These are phyloP conservation scores for Globisporangium cylindrosporum DNA, from an alignment of 352 stramenopile genomes.

Conservation along the genomic window DNA sequence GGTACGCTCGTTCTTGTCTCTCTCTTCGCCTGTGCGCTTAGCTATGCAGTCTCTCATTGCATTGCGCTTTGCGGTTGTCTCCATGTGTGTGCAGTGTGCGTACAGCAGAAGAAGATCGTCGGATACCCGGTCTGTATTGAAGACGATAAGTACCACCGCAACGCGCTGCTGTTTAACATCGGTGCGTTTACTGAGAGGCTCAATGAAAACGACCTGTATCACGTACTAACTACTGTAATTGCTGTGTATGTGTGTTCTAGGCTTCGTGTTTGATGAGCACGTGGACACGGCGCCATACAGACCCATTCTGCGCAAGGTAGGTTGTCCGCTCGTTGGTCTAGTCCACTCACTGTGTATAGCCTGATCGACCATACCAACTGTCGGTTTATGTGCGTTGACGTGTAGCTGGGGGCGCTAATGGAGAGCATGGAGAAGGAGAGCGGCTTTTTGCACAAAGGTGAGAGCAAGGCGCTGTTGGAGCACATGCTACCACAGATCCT, in stretches of 20 bases:
- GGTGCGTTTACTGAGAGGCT: constrained; percentile 17
- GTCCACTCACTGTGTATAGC: background rate
- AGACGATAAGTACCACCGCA: constrained; percentile 89
- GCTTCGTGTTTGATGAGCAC: constrained; percentile 84
- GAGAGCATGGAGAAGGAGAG: constrained; percentile 88
- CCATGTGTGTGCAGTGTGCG: constrained; percentile 37
- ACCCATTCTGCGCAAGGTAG: constrained; percentile 77
- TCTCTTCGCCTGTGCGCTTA: background rate
- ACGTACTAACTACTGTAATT: too few species aligned
- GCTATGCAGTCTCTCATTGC: background rate
- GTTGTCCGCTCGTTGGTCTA: background rate
- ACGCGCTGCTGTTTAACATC: constrained; percentile 89
- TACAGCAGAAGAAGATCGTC: constrained; percentile 82
- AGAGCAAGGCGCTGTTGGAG: constrained; percentile 58
- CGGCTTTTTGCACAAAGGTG: constrained; percentile 71
- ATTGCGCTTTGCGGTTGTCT: background rate
- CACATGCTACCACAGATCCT: constrained; percentile 76
- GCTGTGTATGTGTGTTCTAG: background rate
- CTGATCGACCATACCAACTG: background rate
- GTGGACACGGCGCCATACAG: constrained; percentile 75
- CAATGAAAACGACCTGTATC: too few species aligned
- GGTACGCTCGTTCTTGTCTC: constrained; percentile 21
- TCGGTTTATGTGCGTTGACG: background rate
- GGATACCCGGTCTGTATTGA: constrained; percentile 87
- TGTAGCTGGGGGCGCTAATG: constrained; percentile 60